Conservation (phyloP, 805 yeast species). For the Candida xyloterini region DNA sequence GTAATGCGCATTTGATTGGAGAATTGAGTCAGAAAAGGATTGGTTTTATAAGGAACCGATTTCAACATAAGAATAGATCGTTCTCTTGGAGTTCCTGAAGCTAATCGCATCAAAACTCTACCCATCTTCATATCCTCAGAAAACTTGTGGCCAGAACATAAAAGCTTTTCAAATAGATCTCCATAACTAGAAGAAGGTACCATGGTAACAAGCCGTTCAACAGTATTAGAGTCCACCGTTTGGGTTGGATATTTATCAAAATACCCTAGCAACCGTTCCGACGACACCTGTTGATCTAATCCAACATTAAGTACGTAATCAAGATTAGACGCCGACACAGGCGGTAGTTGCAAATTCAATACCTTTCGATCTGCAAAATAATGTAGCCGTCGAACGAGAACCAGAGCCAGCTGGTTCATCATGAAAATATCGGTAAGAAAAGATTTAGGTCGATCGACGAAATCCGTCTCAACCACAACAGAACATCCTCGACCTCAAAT, state of each 20-base stretch:
- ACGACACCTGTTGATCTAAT: neutral
- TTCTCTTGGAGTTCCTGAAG: constrained; percentile 12
- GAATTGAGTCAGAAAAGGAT: constrained; percentile 8
- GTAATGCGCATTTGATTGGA: constrained; percentile 17
- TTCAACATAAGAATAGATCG: neutral
- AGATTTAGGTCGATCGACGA: neutral
- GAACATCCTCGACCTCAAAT: too few relatives aligned
- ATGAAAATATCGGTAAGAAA: constrained; percentile 4
- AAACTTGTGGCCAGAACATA: constrained; percentile 11
- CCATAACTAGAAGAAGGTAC: neutral
- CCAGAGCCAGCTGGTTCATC: constrained; percentile 6
- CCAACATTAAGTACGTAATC: constrained; percentile 2
- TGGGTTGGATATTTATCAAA: constrained; percentile 1
- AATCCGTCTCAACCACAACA: neutral
- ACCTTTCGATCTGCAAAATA: constrained; percentile 2
- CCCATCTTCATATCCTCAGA: constrained; percentile 1
- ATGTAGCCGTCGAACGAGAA: constrained; percentile 3
- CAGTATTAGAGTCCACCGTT: constrained; percentile 1
- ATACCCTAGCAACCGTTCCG: neutral
- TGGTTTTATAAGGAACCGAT: neutral
- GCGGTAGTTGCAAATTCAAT: neutral
- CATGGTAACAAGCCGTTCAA: constrained; percentile 3
- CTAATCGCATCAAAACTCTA: constrained; percentile 10
- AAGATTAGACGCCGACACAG: neutral
- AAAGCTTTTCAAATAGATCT: constrained; percentile 7